Evolutionary conservation across 495 filamentous ascomycete genomes (phyloP).

Genomic region (Thozetella sp.): DNA sequence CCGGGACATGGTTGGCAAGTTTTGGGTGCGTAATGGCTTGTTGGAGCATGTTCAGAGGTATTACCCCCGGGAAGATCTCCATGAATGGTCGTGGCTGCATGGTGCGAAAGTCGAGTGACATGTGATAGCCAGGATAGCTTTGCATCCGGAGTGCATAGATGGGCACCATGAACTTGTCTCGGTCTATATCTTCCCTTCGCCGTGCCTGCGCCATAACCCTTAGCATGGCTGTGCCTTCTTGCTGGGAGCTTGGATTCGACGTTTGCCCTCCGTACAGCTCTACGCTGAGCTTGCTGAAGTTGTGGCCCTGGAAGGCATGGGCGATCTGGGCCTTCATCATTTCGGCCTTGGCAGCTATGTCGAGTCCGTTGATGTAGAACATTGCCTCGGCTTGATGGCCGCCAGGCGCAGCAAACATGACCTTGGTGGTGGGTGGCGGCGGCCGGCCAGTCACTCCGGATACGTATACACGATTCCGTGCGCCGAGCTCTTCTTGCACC

Average conservation of each 20-base stretch:
- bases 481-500: too few species aligned
- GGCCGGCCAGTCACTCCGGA: conserved; percentile 40
- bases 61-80: conserved; percentile 22
- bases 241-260: too few species aligned
- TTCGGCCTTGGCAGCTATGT: too few species aligned
- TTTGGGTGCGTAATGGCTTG: conserved; percentile 9
- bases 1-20: conserved; percentile 7
- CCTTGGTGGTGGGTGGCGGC: too few species aligned
- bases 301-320: too few species aligned
- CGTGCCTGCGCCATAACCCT: conserved; percentile 21
- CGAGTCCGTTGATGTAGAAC: too few species aligned
- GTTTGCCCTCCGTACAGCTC: too few species aligned
- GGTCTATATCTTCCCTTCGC: conserved; percentile 18
- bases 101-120: conserved; percentile 28
- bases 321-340: too few species aligned
- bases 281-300: too few species aligned
- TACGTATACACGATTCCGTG: conserved; percentile 45
- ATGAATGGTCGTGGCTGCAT: conserved; percentile 22
- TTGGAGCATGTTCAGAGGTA: conserved; percentile 16
- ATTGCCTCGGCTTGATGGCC: too few species aligned
- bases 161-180: conserved; percentile 18
- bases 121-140: conserved; percentile 22
- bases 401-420: too few species aligned
- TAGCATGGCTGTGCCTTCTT: conserved; percentile 30
- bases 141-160: conserved; percentile 30